A percentile compares a stretch with the other conserved stretches of the same genome.
These are phyloP conservation scores for Hypericum perforatum DNA, from an alignment of 345 rosid species.

Conservation along the genomic window DNA sequence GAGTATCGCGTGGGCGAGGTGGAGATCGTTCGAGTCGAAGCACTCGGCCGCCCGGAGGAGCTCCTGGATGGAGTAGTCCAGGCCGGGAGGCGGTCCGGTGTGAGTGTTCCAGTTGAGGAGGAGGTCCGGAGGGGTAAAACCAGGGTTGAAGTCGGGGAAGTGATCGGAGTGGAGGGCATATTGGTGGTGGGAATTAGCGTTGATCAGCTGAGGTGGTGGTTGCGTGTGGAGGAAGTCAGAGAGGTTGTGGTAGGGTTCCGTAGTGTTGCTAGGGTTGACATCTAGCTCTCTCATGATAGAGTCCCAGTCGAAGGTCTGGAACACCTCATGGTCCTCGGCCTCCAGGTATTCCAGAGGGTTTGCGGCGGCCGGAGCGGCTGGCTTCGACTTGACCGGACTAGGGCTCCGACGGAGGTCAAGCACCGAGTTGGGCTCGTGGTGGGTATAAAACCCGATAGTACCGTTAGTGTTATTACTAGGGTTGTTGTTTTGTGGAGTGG, in stretches of 20 bases:
- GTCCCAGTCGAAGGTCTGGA: slow-evolving; percentile 80
- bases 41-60: slow-evolving; percentile 71
- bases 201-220: no score
- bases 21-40: slow-evolving; percentile 68
- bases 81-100: background rate
- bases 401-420: slow-evolving; percentile 58
- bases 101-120: slow-evolving; percentile 19
- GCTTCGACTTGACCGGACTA: slow-evolving; percentile 30
- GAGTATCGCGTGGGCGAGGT: slow-evolving; percentile 61
- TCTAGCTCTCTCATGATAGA: slow-evolving; percentile 74
- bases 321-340: slow-evolving; percentile 48
- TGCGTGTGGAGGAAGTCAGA: no score
- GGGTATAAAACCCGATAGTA: slow-evolving; percentile 8
- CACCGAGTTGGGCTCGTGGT: slow-evolving; percentile 78
- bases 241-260: no score
- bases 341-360: slow-evolving; percentile 6
- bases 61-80: slow-evolving; percentile 52
- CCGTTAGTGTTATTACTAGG: slow-evolving; percentile 10
- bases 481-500: slow-evolving; percentile 28
- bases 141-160: background rate
- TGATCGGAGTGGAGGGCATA: slow-evolving; percentile 28
- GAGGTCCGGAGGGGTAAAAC: slow-evolving; percentile 13
- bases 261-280: slow-evolving; percentile 17
- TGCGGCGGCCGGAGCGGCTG: slow-evolving; percentile 11
- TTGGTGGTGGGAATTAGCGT: slow-evolving; percentile 2